Base-by-base conservation (phyloP, 192 early-diverging fungal species). In the Jimgerdemannia flammicorona region DNA sequence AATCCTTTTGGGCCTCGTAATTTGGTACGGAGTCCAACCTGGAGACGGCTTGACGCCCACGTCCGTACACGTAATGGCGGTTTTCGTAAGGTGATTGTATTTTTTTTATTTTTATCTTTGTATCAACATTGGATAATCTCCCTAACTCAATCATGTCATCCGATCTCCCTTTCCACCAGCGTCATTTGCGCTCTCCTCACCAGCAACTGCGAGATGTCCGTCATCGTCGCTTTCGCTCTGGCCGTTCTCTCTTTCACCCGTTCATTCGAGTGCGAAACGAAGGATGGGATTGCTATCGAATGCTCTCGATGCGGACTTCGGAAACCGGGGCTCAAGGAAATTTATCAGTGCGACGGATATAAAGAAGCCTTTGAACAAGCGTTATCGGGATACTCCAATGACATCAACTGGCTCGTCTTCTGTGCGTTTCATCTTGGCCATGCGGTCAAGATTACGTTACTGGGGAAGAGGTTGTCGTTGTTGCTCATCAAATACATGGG, bases 401-500 rank as follows among this genome's bases (percentile, higher is more conserved):
- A 85, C 1, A 80, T 93, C 0, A 78, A 87, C 3, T 93, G 91
- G 91, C 84, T 93, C 7, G 90, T 93, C 10, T 89, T 93, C 77
- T 82, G 82, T 54, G 91, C 93, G 3, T 94, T 94, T 72, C 91
- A 94, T 81, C 81, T 94, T 4, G 93, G 93, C 29, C 84, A 83
- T 43, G 91, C 88, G 0, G 86, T 89, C 0, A 84, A 93, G 70
- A 81, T 86, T 17, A 88, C 91, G 14, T 78, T 86, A 41, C 80
- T 94, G 59, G 93, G 93, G 8, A 82, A 86, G 43, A 85, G 93
- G 19, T 70, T 93, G 11, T 88, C 92, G 1, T 78, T 92, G 29
- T 54, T 76, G 0, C 79, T 94, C 10, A 81, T 92, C 44, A 69
- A 69, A 4, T 67, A 74, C 29, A 86, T 92, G 80, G 89, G 90